Conservation (phyloP, 192 early-diverging fungal species). For the Backusella westeae region DNA sequence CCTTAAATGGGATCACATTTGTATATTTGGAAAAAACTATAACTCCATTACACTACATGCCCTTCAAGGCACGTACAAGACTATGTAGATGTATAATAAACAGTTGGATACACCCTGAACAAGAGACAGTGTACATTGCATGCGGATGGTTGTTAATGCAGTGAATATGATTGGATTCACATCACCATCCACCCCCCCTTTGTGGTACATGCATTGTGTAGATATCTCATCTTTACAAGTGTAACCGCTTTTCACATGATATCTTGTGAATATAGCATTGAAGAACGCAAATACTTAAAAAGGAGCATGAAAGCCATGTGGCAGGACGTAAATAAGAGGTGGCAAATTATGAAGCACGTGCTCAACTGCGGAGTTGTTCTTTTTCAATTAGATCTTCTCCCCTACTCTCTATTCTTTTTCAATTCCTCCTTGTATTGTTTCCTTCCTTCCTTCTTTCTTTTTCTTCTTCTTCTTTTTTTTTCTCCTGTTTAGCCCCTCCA, state of each 20-base stretch:
- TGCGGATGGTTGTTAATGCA: background rate
- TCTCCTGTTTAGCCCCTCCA: background rate
- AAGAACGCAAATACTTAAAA: background rate
- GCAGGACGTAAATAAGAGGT: background rate
- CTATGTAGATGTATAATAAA: too few species aligned
- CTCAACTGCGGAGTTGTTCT: slow-evolving; percentile 5
- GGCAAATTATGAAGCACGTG: slow-evolving; percentile 7
- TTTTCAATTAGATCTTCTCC: background rate
- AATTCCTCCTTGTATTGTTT: background rate
- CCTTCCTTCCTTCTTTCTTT: background rate
- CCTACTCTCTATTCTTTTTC: background rate
- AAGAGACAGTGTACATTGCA: too few species aligned
- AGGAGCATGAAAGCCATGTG: slow-evolving; percentile 3
- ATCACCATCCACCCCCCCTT: background rate
- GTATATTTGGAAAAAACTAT: too few species aligned
- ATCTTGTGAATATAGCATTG: slow-evolving; percentile 8
- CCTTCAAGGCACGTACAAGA: too few species aligned
- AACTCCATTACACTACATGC: too few species aligned
- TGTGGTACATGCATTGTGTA: background rate
- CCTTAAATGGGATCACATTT: too few species aligned
- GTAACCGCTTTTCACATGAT: background rate
- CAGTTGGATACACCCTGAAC: too few species aligned
- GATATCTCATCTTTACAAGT: background rate
- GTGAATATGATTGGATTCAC: background rate
- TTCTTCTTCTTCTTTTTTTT: background rate